These are phyloP conservation scores for Aureobasidium vineae DNA, from an alignment of 2,329 filamentous ascomycete genomes.

Conservation along the genomic window DNA sequence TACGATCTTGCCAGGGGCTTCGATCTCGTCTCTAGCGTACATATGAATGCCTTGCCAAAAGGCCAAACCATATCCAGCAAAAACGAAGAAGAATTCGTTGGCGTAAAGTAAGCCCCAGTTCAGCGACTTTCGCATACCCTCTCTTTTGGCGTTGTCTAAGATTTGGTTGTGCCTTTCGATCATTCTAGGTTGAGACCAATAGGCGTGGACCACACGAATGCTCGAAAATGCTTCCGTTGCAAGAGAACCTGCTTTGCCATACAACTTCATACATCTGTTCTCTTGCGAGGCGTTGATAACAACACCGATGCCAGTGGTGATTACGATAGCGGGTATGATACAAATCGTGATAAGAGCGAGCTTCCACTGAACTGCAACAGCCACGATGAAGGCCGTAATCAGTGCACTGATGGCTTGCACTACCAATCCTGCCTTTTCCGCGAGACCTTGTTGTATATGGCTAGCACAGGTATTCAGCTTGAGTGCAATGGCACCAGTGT, in stretches of 20 bases:
- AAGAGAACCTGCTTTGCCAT: not conserved
- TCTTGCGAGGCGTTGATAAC: slow-evolving; percentile 1
- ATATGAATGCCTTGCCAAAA: slow-evolving; percentile 19
- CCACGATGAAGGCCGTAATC: slow-evolving; percentile 56
- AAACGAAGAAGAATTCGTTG: slow-evolving; percentile 4
- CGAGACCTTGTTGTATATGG: slow-evolving; percentile 64
- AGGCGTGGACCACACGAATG: slow-evolving; percentile 63
- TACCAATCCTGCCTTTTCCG: slow-evolving; percentile 67
- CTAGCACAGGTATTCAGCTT: slow-evolving; percentile 65
- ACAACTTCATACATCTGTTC: slow-evolving; percentile 4
- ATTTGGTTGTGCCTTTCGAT: slow-evolving; percentile 8
- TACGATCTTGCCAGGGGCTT: slow-evolving; percentile 13
- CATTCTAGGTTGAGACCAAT: slow-evolving; percentile 16
- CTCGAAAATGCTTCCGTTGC: slow-evolving; percentile 50
- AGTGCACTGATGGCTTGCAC: slow-evolving; percentile 64
- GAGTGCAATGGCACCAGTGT: slow-evolving; percentile 61
- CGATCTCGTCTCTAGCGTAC: not conserved
- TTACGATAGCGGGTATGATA: slow-evolving; percentile 53
- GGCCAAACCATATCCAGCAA: not conserved
- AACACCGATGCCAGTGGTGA: slow-evolving; percentile 25
- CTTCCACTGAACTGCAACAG: slow-evolving; percentile 64
- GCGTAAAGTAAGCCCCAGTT: slow-evolving; percentile 7
- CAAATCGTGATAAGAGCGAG: slow-evolving; percentile 65
- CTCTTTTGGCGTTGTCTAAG: not conserved
- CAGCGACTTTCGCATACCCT: slow-evolving; percentile 7